Evolutionary conservation across 2,329 filamentous ascomycete genomes (phyloP), one percentile per base, ranked within the genome.

Genomic region (Xylariales sp.): DNA sequence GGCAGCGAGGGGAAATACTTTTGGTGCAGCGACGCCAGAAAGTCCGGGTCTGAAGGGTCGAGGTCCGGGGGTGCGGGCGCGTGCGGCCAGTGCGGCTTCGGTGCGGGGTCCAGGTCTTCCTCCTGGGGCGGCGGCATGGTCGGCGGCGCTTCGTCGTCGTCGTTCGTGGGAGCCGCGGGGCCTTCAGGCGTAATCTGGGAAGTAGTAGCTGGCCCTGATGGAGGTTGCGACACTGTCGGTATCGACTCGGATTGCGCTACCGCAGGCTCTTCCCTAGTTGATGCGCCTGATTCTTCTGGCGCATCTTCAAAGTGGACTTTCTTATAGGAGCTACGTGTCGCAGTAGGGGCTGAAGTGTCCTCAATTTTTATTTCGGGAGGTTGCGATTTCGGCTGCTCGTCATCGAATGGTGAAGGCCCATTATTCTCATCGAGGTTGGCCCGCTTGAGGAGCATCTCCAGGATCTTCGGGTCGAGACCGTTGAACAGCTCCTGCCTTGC

Each of bases 1-100:
- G 90, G 81, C 1, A 95, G 81, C 45, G 81, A 78, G 11, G 93
- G 90, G 63, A 96, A 98, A 74, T 95, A 98, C 61, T 96, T 95
- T 16, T 81, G 67, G 69, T 95, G 90, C 5, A 98, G 78, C 40
- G 87, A 83, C 32, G 78, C 65, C 41, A 97, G 81, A 66, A 97
- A 97, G 54, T 88, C 73, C 0, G 87, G 83, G 42, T 90, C 87
- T 25, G 78, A 70, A 0, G 90, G 89, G 58, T 97, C 88, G 46
- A 97, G 83, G 42, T 88, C 83, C 10, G 85, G 85, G 5, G 74
- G 60, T 29, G 54, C 57, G 8, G 61, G 69, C 2, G 61, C 66
- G n/a, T 60, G 61, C 8, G 81, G 83, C 60, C 83, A 88, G 63
- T 87, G 85, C 12, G 67, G 62, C 45, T 56, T 57, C 15, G 61